Evolutionary conservation across 306 rosid genomes (phyloP).

Genomic region (Hippophae tibetana): DNA sequence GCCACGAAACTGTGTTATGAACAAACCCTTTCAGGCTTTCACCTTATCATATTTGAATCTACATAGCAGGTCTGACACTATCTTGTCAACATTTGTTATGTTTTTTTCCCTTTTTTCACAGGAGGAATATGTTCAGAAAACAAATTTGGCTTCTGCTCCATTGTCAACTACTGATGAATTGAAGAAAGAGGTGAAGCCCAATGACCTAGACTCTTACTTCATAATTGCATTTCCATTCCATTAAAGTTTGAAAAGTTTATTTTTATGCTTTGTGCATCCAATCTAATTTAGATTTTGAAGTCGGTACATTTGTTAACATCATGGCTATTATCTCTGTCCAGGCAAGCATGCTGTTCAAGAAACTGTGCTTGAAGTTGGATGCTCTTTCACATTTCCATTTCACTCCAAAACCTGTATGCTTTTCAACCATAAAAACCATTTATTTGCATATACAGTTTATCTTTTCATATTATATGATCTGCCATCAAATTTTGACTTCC

Average conservation of each 20-base stretch:
- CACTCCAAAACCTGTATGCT: slow-evolving; percentile 87
- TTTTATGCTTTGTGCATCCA: background rate
- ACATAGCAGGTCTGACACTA: background rate
- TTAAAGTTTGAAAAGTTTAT: background rate
- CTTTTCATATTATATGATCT: background rate
- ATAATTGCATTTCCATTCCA: background rate
- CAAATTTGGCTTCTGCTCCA: slow-evolving; percentile 46
- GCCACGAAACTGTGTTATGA: background rate
- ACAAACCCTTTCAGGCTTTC: background rate
- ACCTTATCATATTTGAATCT: background rate
- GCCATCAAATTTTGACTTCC: background rate
- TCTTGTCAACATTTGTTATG: background rate
- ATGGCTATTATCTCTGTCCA: slow-evolving; percentile 29
- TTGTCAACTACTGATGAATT: slow-evolving; percentile 56
- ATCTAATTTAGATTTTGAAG: background rate
- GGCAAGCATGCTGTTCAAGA: slow-evolving; percentile 72
- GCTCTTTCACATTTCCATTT: slow-evolving; percentile 91
- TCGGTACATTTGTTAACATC: slow-evolving; percentile 15
- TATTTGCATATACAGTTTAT: slow-evolving; percentile 3
- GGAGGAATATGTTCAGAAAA: slow-evolving; percentile 78
- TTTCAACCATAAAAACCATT: slow-evolving; percentile 5
- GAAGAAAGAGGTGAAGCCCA: slow-evolving; percentile 55
- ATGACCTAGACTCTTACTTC: slow-evolving; percentile 1
- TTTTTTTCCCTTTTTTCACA: slow-evolving; percentile 28
- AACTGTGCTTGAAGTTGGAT: slow-evolving; percentile 72